Percentiles rank a stretch among this genome's conserved stretches.
Conservation (phyloP, 352 stramenopile genomes). For the Phytophthora macrochlamydospora region DNA sequence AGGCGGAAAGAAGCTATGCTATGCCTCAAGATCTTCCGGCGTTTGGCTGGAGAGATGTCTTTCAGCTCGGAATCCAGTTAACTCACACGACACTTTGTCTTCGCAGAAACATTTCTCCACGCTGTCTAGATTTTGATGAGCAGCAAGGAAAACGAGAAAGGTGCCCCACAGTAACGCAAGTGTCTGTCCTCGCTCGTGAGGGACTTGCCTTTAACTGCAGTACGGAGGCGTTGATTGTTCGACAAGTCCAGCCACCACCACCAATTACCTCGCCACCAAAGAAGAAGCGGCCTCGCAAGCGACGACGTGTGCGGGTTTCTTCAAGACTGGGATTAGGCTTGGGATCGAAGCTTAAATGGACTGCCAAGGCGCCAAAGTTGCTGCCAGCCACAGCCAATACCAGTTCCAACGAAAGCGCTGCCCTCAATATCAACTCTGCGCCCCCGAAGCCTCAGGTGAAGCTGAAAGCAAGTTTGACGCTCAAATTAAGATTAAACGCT, state of each 20-base stretch:
- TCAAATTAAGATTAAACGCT: slow-evolving; percentile 4
- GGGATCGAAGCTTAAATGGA: slow-evolving; percentile 12
- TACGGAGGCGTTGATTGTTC: slow-evolving; percentile 39
- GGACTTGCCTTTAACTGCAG: slow-evolving; percentile 50
- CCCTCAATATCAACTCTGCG: neutral
- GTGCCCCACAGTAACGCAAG: slow-evolving; percentile 30
- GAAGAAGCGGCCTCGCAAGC: slow-evolving; percentile 10
- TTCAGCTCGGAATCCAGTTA: slow-evolving; percentile 54
- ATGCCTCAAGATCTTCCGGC: slow-evolving; percentile 43
- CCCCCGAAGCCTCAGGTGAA: slow-evolving; percentile 5
- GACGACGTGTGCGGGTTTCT: slow-evolving; percentile 5
- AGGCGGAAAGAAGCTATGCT: slow-evolving; percentile 54
- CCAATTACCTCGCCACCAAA: slow-evolving; percentile 5
- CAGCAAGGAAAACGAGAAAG: slow-evolving; percentile 8
- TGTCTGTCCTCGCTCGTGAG: slow-evolving; percentile 36
- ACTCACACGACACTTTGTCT: slow-evolving; percentile 56
- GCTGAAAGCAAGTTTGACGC: neutral
- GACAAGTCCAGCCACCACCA: slow-evolving; percentile 20
- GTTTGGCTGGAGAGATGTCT: slow-evolving; percentile 57
- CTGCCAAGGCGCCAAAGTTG: slow-evolving; percentile 3
- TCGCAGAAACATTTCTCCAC: slow-evolving; percentile 53
- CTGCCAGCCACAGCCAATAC: slow-evolving; percentile 5
- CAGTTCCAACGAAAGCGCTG: neutral
- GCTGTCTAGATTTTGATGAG: slow-evolving; percentile 38
- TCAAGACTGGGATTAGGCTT: slow-evolving; percentile 8